These are phyloP conservation scores for Cladosporium phlei DNA, from an alignment of 2,329 filamentous ascomycete species.

Conservation along the genomic window DNA sequence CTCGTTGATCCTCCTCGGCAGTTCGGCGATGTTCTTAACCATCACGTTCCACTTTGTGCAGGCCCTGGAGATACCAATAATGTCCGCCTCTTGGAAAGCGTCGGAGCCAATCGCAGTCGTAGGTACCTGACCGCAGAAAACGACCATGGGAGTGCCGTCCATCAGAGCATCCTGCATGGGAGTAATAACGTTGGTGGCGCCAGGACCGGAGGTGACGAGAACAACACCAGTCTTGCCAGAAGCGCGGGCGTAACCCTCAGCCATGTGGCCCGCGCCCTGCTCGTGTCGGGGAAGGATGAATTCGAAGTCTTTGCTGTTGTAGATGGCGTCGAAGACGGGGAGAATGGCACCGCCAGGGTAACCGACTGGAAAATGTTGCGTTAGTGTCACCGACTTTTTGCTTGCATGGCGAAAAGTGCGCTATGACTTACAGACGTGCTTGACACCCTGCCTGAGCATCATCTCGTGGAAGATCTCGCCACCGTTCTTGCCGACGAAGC, in stretches of 20 bases:
- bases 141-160: constrained; percentile 92
- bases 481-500: constrained; percentile 87
- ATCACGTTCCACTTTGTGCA: constrained; percentile 99
- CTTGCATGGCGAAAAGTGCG: too few species aligned
- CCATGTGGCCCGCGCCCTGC: constrained; percentile 98
- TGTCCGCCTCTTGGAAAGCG: constrained; percentile 94
- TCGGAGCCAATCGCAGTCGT: constrained; percentile 90
- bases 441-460: constrained; percentile 89
- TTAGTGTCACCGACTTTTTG: constrained; percentile 8
- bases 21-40: constrained; percentile 91
- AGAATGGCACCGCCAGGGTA: constrained; percentile 96
- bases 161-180: constrained; percentile 94
- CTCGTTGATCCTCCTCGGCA: constrained; percentile 91
- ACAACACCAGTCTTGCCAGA: constrained; percentile 93
- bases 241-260: constrained; percentile 90
- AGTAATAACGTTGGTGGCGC: constrained; percentile 93
- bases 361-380: constrained; percentile 38
- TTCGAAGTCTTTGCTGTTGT: constrained; percentile 94
- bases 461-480: constrained; percentile 99
- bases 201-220: constrained; percentile 91
- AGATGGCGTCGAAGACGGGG: constrained; percentile 97
- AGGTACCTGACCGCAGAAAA: constrained; percentile 89
- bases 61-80: constrained; percentile 85
- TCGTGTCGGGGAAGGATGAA: constrained; percentile 95
- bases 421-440: constrained; percentile 79